phyloP scores from a whole-genome alignment of 768 basidiomycete genomes.

The Termitomyces sp. region DNA sequence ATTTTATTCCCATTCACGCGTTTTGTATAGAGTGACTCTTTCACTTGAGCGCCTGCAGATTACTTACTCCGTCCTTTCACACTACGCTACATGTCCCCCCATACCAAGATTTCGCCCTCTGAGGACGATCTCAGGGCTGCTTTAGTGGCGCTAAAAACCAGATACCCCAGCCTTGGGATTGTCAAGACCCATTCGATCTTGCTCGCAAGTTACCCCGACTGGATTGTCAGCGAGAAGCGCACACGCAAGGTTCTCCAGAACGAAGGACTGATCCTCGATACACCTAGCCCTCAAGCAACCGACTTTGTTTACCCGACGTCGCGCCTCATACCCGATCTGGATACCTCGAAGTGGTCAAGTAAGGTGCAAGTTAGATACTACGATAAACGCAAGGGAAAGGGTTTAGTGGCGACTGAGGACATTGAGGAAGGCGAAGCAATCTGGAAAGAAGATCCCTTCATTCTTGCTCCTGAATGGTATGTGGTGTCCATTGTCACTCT shows the following conservation, averaged over 20 bases:
- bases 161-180: slow-evolving; percentile 65
- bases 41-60: neutral
- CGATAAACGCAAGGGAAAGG: slow-evolving; percentile 73
- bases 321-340: slow-evolving; percentile 57
- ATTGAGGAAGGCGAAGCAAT: slow-evolving; percentile 71
- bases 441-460: slow-evolving; percentile 84
- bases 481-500: neutral
- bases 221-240: slow-evolving; percentile 84
- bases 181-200: slow-evolving; percentile 67
- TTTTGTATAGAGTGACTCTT: neutral
- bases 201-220: slow-evolving; percentile 55
- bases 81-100: slow-evolving; percentile 10
- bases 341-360: slow-evolving; percentile 57
- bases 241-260: slow-evolving; percentile 66
- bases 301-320: slow-evolving; percentile 53
- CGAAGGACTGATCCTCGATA: slow-evolving; percentile 44
- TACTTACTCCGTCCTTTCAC: neutral
- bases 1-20: slow-evolving; percentile 11
- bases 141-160: slow-evolving; percentile 49
- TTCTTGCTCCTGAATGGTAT: slow-evolving; percentile 80
- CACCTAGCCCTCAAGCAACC: slow-evolving; percentile 11
- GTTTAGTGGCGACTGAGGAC: slow-evolving; percentile 66
- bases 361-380: slow-evolving; percentile 70
- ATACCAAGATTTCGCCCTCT: slow-evolving; percentile 36
- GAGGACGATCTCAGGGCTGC: slow-evolving; percentile 63